These are phyloP conservation scores for Calophaca sinica DNA, from an alignment of 306 rosid genomes.

Conservation along the genomic window DNA sequence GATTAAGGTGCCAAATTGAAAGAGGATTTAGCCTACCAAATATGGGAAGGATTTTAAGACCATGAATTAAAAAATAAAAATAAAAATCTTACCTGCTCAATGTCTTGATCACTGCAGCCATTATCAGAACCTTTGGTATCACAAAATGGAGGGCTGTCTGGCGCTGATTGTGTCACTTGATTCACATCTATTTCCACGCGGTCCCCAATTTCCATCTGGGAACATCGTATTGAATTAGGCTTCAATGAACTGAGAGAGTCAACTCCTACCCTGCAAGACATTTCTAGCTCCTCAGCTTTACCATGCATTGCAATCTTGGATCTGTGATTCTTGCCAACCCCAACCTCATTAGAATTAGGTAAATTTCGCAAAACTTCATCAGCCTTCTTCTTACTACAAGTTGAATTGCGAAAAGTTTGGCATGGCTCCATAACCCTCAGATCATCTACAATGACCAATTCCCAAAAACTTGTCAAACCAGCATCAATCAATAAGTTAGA, in stretches of 20 bases:
- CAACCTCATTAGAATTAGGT: slow-evolving; percentile 39
- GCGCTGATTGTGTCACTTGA: slow-evolving; percentile 56
- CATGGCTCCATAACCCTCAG: slow-evolving; percentile 47
- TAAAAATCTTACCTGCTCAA: slow-evolving; percentile 57
- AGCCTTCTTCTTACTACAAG: slow-evolving; percentile 30
- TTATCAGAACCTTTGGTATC: slow-evolving; percentile 76
- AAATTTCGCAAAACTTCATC: slow-evolving; percentile 23
- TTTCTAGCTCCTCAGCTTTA: slow-evolving; percentile 41
- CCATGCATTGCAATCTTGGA: slow-evolving; percentile 40
- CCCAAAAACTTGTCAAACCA: neutral
- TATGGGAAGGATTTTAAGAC: neutral
- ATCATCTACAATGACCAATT: slow-evolving; percentile 52
- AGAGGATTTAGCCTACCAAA: neutral
- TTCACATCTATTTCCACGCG: slow-evolving; percentile 57
- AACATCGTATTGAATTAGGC: slow-evolving; percentile 36
- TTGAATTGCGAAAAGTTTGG: slow-evolving; percentile 37
- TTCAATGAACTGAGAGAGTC: slow-evolving; percentile 7
- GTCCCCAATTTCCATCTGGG: slow-evolving; percentile 42
- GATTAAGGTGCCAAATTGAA: slow-evolving; percentile 23
- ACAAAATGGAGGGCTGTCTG: slow-evolving; percentile 73
- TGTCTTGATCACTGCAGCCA: slow-evolving; percentile 59
- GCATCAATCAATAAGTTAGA: neutral
- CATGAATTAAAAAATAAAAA: neutral
- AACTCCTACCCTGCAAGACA: slow-evolving; percentile 33
- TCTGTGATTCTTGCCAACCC: slow-evolving; percentile 46